Evolutionary conservation across 192 early-diverging fungal genomes (phyloP).

Genomic region (Gigaspora rosea): DNA sequence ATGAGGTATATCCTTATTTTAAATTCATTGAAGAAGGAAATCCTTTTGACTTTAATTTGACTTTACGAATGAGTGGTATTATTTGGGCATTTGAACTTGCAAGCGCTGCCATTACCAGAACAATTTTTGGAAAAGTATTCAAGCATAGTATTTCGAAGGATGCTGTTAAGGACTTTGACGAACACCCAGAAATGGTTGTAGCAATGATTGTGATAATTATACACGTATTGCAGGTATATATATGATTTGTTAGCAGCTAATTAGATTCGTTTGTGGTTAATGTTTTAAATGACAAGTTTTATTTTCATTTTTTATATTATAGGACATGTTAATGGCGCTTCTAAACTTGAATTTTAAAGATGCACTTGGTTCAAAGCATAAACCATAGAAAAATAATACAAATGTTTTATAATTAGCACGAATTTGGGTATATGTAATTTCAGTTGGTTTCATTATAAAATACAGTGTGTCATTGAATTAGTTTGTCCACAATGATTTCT

Average conservation of each 20-base stretch:
- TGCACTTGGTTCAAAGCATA: not conserved
- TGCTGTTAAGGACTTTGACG: conserved; percentile 66
- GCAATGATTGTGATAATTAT: conserved; percentile 69
- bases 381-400: not conserved
- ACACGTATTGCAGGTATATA: conserved; percentile 64
- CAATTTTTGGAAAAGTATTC: conserved; percentile 59
- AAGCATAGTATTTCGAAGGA: conserved; percentile 61
- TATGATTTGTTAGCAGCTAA: not conserved
- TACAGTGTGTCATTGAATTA: no score
- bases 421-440: no score
- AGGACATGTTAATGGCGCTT: conserved; percentile 20
- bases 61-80: conserved; percentile 58
- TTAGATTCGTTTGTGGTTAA: not conserved
- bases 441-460: no score
- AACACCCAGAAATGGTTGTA: conserved; percentile 67
- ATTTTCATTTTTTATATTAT: not conserved
- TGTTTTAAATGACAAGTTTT: not conserved
- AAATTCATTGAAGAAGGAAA: conserved; percentile 62
- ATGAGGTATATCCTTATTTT: conserved; percentile 68
- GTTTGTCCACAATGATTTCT: no score
- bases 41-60: conserved; percentile 56
- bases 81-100: conserved; percentile 71
- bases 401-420: no score
- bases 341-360: conserved; percentile 26
- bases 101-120: conserved; percentile 61